Conservation (phyloP, 345 rosid genomes). For the Citrus trifoliata region DNA sequence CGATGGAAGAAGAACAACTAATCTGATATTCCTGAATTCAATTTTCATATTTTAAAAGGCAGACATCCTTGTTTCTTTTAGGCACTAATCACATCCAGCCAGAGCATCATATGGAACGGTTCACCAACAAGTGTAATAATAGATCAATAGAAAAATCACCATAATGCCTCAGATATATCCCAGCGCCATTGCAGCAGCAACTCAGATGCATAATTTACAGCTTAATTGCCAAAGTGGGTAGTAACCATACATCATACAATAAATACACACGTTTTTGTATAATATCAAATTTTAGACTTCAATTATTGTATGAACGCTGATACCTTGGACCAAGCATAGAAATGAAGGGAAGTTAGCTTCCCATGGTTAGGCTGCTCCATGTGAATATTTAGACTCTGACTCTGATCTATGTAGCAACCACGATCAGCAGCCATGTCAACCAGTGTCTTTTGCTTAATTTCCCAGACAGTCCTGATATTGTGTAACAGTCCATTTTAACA, state of each 20-base stretch:
- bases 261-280: background rate
- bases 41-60: background rate
- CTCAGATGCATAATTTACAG: background rate
- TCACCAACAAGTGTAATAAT: background rate
- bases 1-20: background rate
- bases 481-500: background rate
- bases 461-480: slow-evolving; percentile 79
- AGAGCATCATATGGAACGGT: background rate
- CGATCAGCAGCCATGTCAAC: slow-evolving; percentile 90
- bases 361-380: slow-evolving; percentile 79
- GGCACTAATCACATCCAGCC: background rate
- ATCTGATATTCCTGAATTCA: background rate
- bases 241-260: background rate
- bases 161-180: background rate
- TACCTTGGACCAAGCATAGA: slow-evolving; percentile 86
- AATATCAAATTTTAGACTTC: background rate
- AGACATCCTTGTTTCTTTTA: background rate
- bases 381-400: slow-evolving; percentile 86
- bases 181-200: background rate
- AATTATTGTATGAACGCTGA: background rate
- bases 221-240: background rate
- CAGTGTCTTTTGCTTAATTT: slow-evolving; percentile 82
- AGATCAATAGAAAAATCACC: background rate
- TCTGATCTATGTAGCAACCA: slow-evolving; percentile 88
- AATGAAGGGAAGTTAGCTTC: slow-evolving; percentile 75